A percentile compares a stretch with the other conserved stretches of the same genome.
phyloP scores from a whole-genome alignment of 148 eudicot genomes.

The Vaccinium macrocarpon region DNA sequence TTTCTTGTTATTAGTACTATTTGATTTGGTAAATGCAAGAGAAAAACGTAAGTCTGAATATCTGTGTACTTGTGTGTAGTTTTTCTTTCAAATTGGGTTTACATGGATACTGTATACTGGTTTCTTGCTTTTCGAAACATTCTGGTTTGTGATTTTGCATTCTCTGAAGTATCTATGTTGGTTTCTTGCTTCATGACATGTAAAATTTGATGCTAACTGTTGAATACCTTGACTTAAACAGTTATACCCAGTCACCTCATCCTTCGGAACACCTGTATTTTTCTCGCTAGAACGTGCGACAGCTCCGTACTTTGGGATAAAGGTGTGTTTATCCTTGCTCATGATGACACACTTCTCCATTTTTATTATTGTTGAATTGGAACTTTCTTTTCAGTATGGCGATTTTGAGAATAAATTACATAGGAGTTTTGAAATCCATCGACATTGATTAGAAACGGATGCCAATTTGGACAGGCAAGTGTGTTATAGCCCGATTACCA shows the following conservation, averaged over 20 bases:
- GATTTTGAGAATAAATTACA: not conserved
- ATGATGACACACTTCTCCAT: not conserved
- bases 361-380: constrained; percentile 3
- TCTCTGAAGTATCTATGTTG: not conserved
- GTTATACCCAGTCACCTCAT: constrained; percentile 71
- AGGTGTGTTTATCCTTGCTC: constrained; percentile 40
- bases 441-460: not conserved
- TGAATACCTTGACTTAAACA: constrained; percentile 31
- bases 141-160: not conserved
- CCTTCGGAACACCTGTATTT: constrained; percentile 53
- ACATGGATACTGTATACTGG: no score
- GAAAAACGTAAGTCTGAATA: no score
- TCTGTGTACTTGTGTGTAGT: no score
- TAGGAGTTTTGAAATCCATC: not conserved
- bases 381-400: not conserved
- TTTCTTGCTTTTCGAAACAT: no score
- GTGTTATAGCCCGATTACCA: no score
- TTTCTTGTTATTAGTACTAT: no score
- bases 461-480: constrained; percentile 11
- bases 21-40: no score
- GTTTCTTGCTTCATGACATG: not conserved
- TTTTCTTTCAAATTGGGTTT: no score
- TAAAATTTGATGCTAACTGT: constrained; percentile 7
- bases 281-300: constrained; percentile 90
- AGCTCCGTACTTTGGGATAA: constrained; percentile 91